A percentile compares a stretch with the other conserved stretches of the same genome.
Evolutionary conservation across 352 stramenopile genomes (phyloP).

Genomic region (Pythium folliculosum): DNA sequence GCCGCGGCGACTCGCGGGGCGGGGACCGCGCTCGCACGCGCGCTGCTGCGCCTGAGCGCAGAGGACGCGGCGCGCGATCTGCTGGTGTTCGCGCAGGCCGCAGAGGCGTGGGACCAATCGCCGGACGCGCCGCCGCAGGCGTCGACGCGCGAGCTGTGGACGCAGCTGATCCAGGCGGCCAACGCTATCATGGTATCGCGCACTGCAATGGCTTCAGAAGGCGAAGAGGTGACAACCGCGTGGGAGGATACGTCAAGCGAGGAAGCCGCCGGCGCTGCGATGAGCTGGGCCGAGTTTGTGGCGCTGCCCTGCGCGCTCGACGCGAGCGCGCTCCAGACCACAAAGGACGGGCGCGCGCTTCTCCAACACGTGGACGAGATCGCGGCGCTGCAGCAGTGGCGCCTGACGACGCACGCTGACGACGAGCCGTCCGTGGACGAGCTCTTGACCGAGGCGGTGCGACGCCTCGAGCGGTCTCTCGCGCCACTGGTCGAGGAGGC

Average conservation of each 20-base stretch:
- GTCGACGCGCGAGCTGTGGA: background rate
- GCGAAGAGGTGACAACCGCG: too few relatives aligned
- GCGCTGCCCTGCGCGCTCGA: conserved; percentile 11
- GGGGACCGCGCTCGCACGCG: conserved; percentile 34
- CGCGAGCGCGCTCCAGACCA: conserved; percentile 6
- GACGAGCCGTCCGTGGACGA: background rate
- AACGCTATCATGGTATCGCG: background rate
- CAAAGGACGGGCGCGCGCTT: conserved; percentile 9
- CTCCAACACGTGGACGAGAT: conserved; percentile 9
- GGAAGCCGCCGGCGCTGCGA: background rate
- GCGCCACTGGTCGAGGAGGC: background rate
- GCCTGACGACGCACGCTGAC: background rate
- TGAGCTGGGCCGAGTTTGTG: conserved; percentile 27
- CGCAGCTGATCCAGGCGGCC: background rate
- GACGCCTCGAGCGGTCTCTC: background rate
- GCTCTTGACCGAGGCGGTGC: background rate
- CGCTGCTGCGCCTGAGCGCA: conserved; percentile 37
- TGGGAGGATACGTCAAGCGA: too few relatives aligned
- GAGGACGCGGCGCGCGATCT: conserved; percentile 31
- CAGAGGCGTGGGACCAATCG: background rate
- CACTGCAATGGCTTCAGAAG: background rate
- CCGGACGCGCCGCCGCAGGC: background rate
- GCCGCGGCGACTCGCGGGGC: conserved; percentile 29
- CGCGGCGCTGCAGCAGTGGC: conserved; percentile 11
- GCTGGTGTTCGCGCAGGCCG: background rate